Conservation (phyloP, 495 filamentous ascomycete species). For the Pseudevernia furfuracea region DNA sequence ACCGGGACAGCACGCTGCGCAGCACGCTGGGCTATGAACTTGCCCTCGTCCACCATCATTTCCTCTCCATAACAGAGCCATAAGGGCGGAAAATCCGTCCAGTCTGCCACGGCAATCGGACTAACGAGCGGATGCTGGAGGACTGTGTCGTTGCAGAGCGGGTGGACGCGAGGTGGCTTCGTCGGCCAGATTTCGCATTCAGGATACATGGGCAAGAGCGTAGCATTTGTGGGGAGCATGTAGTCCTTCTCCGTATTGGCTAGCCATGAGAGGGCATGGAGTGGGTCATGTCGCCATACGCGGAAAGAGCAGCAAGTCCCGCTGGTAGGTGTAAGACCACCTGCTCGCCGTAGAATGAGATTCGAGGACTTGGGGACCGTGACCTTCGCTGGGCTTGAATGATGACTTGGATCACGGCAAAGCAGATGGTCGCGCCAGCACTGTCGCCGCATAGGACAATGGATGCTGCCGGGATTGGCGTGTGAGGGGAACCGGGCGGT, state of each 20-base stretch:
- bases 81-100: slow-evolving; percentile 53
- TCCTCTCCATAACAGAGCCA: slow-evolving; percentile 58
- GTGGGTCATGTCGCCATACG: slow-evolving; percentile 71
- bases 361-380: slow-evolving; percentile 38
- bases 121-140: slow-evolving; percentile 56
- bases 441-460: slow-evolving; percentile 77
- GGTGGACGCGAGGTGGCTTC: slow-evolving; percentile 44
- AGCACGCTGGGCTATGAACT: slow-evolving; percentile 43
- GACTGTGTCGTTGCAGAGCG: slow-evolving; percentile 49
- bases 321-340: slow-evolving; percentile 60
- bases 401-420: slow-evolving; percentile 63
- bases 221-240: slow-evolving; percentile 41
- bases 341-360: slow-evolving; percentile 48
- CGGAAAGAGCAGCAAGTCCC: slow-evolving; percentile 55
- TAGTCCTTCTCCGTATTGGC: slow-evolving; percentile 63
- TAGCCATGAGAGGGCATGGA: slow-evolving; percentile 60
- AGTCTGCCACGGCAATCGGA: slow-evolving; percentile 45
- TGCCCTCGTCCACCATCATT: slow-evolving; percentile 53
- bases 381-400: slow-evolving; percentile 56
- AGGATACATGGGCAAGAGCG: slow-evolving; percentile 27
- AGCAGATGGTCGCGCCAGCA: slow-evolving; percentile 68
- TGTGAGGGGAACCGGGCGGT: slow-evolving; percentile 61
- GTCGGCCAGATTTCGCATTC: slow-evolving; percentile 53
- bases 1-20: no score
- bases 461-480: slow-evolving; percentile 55